Base-by-base conservation (phyloP, 495 filamentous ascomycete species). In the Darksidea phi region DNA sequence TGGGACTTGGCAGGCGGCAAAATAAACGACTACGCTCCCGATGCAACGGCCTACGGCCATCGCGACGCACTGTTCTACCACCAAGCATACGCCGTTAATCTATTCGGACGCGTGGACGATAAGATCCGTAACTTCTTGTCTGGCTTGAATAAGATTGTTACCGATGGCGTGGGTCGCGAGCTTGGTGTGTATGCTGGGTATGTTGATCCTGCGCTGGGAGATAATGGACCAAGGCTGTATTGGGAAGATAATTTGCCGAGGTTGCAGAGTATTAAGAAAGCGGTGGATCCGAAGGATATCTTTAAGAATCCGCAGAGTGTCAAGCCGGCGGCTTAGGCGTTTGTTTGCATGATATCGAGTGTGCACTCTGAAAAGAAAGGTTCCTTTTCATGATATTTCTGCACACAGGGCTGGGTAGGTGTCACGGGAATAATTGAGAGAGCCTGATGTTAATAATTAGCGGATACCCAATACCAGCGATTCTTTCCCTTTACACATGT, bases 291-390 rank as follows among this genome's bases (percentile, higher is more conserved):
- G 0, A 66, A 73, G 0, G 79, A 86, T 73, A 53, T 86, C 10
- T 86, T 88, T 41, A 81, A 84, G 57, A 86, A 86, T 64, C 83
- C 83, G 6, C 82, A 86, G 64, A 80, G 79, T 24, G 74, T 88
- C 12, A 63, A 65, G 38, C 71, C 76, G 2, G 72, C 57, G 18
- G 41, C 20, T n/a, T 55, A 55, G 49, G 49, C 26, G 47, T n/a
- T n/a, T n/a, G n/a, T n/a, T n/a, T n/a, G n/a, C n/a, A n/a, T n/a
- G n/a, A n/a, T n/a, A n/a, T n/a, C n/a, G n/a, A n/a, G n/a, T n/a
- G n/a, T n/a, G n/a, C n/a, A n/a, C n/a, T n/a, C n/a, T n/a, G n/a
- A n/a, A n/a, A n/a, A n/a, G n/a, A n/a, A n/a, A n/a, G n/a, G n/a
- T n/a, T n/a, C n/a, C n/a, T n/a, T n/a, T n/a, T n/a, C n/a, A n/a